Percentiles rank a stretch among this genome's conserved stretches.
phyloP scores from a whole-genome alignment of 2,329 filamentous ascomycete genomes.

The Alternaria brassicicola region DNA sequence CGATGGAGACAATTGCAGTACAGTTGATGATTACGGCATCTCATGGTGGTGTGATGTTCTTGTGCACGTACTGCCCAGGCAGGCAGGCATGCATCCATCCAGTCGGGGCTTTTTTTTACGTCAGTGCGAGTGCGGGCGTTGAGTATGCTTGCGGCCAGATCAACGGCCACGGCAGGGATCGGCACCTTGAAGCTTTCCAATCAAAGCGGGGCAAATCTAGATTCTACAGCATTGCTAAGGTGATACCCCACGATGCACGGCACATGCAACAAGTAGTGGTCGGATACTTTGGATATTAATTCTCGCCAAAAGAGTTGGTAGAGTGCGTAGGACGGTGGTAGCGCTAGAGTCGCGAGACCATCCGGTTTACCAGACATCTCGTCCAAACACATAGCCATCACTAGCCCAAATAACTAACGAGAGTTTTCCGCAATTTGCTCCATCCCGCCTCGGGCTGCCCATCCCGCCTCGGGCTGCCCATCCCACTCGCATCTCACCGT shows the following conservation, averaged over 20 bases:
- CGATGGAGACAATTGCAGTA: background rate
- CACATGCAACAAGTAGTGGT: background rate
- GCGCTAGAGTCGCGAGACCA: background rate
- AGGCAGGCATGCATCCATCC: background rate
- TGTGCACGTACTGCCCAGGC: background rate
- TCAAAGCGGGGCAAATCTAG: background rate
- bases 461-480: slow-evolving; percentile 5
- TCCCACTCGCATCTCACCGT: slow-evolving; percentile 27
- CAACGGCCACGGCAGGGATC: background rate
- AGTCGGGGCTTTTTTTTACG: background rate
- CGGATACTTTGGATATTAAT: background rate
- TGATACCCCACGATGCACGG: background rate
- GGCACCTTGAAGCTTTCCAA: background rate
- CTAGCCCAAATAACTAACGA: slow-evolving; percentile 21
- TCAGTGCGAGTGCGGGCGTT: background rate
- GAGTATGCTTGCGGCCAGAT: background rate
- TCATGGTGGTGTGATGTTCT: background rate
- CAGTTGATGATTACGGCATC: background rate
- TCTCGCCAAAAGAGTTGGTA: background rate
- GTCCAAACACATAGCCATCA: slow-evolving; percentile 2
- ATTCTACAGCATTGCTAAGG: background rate
- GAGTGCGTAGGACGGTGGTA: background rate
- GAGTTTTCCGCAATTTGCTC: slow-evolving; percentile 15
- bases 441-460: slow-evolving; percentile 4
- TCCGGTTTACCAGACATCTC: background rate